phyloP scores from a whole-genome alignment of 768 basidiomycete species.

The Xerocomellus amylosporus region DNA sequence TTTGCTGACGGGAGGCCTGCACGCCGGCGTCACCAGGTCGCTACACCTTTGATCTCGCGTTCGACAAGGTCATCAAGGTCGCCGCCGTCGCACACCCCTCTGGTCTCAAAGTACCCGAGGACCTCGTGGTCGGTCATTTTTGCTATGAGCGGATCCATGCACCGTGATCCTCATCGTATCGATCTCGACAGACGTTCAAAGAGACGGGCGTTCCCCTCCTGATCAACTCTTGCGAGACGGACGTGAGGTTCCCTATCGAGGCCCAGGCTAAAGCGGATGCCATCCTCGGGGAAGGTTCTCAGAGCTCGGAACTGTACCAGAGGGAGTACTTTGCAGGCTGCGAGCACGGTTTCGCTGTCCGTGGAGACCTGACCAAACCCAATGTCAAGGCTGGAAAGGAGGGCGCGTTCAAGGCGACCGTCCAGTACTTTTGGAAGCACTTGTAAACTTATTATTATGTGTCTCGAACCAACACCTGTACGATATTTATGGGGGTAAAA shows the following conservation, averaged over 20 bases:
- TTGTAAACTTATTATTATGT: conserved; percentile 12
- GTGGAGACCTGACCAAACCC: conserved; percentile 47
- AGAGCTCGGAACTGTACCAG: conserved; percentile 41
- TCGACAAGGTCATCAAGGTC: conserved; percentile 39
- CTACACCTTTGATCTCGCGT: conserved; percentile 46
- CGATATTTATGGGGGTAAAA: neutral
- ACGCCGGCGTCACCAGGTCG: conserved; percentile 29
- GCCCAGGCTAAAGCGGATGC: conserved; percentile 45
- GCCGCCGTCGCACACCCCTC: conserved; percentile 49
- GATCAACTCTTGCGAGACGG: conserved; percentile 62
- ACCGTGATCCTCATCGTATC: neutral
- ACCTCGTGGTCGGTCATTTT: conserved; percentile 50
- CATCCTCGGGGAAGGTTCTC: conserved; percentile 46
- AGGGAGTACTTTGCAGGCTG: conserved; percentile 36
- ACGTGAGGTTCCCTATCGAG: conserved; percentile 49
- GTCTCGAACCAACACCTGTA: neutral
- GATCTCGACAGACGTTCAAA: conserved; percentile 45
- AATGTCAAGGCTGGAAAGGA: conserved; percentile 61
- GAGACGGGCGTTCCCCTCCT: conserved; percentile 54
- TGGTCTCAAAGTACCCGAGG: conserved; percentile 35
- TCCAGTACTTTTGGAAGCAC: conserved; percentile 50
- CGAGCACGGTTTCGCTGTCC: conserved; percentile 55
- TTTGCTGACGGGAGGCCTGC: neutral
- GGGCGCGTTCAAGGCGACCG: conserved; percentile 46
- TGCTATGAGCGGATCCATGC: neutral